Base-by-base conservation (phyloP, 2,329 filamentous ascomycete genomes). In the Lasiodiplodia theobromae region DNA sequence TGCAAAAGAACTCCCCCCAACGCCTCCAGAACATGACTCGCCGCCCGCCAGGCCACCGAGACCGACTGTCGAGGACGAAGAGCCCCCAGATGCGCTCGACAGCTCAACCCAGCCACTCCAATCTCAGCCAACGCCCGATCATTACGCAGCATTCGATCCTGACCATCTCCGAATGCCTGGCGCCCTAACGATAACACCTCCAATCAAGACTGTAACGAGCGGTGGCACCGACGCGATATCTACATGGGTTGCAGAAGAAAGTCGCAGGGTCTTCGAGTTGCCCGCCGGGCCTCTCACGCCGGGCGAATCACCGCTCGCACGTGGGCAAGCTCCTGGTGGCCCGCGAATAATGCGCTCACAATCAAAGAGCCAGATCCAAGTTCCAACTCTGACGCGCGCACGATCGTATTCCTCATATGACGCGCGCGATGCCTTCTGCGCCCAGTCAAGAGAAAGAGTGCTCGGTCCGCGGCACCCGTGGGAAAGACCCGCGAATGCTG, bases 111-210 rank as follows among this genome's bases (percentile, higher is more conserved):
- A 57, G 21, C 65, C 54, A 4, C 53, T 60, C 14, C 54, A 60
- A 23, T 49, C 53, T 6, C 65, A 67, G 40, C 65, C 54, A 14
- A 38, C 31, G 4, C 25, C 57, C 2, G 62, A 57, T 10, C 66
- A 68, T 38, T 68, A 62, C 14, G 66, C 66, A 4, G 66, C 66
- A 3, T 68, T 68, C 18, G 66, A 68, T 23, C 66, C 66, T 1
- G 66, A 68, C 23, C 56, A 62, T 28, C 38, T 68, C 10, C 66
- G 66, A 34, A 47, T 68, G 38, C 56, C 66, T 1, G 66, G 66
- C 16, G 66, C 66, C 4, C 47, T 63, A 8, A 23, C 34, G 10
- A 53, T 63, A 8, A 63, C 56, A 4, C 66, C 66, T 18, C 66
- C 66, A 18, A 25, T 49, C 23, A 54, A 62, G 37, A 68, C 66